Conservation (phyloP, 768 basidiomycete species). For the Symmetrospora coprosmae region DNA sequence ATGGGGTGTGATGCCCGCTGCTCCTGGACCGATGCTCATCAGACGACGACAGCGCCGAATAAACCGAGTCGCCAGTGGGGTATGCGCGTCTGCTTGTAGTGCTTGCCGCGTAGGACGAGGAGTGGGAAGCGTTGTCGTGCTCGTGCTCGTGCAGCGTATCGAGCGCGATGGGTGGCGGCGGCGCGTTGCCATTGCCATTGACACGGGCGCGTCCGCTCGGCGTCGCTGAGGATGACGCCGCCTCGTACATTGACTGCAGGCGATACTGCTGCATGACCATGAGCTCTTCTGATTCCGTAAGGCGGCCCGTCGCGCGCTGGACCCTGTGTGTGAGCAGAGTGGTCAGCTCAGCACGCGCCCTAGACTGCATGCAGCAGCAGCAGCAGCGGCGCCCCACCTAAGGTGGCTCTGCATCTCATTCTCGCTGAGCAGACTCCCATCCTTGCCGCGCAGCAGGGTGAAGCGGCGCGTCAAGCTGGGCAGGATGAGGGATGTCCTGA, state of each 20-base stretch:
- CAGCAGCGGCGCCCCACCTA: slow-evolving; percentile 10
- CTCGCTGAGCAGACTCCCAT: slow-evolving; percentile 26
- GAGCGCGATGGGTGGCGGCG: no score
- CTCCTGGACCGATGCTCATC: no score
- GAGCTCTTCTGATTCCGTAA: slow-evolving; percentile 27
- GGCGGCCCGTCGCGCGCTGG: slow-evolving; percentile 26
- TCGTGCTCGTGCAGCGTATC: no score
- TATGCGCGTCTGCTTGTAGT: no score
- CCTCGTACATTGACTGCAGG: slow-evolving; percentile 22
- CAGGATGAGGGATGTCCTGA: slow-evolving; percentile 28
- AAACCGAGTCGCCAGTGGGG: no score
- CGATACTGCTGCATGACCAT: slow-evolving; percentile 28
- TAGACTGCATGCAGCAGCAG: background rate
- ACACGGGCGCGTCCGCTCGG: no score
- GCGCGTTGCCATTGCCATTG: no score
- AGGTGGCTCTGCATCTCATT: slow-evolving; percentile 26
- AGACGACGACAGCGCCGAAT: no score
- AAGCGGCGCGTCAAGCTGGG: slow-evolving; percentile 27
- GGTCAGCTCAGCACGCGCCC: background rate
- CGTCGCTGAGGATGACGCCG: background rate
- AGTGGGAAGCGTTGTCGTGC: no score
- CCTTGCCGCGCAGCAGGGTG: slow-evolving; percentile 23
- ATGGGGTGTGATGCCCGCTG: no score
- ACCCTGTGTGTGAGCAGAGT: slow-evolving; percentile 9
- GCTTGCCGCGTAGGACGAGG: no score